phyloP scores from a whole-genome alignment of 108 stramenopile species.

The Schizochytrium sp. region DNA sequence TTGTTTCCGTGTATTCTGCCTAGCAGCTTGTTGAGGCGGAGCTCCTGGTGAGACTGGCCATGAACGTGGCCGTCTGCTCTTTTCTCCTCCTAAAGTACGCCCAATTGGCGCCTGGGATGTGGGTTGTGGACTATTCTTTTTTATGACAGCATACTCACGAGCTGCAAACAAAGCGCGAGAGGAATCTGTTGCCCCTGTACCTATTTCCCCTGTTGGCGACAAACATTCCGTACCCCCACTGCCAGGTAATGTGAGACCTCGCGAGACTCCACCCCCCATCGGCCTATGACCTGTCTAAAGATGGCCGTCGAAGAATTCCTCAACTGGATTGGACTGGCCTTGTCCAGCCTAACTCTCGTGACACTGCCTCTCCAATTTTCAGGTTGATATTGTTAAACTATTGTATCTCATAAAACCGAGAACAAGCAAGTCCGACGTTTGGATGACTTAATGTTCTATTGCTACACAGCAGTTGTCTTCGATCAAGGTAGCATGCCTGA shows the following conservation, averaged over 20 bases:
- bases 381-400: no score
- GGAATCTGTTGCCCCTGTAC: background rate
- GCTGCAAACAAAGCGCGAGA: background rate
- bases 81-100: background rate
- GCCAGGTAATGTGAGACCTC: background rate
- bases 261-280: conserved; percentile 6
- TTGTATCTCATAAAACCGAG: no score
- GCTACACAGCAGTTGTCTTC: no score
- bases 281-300: no score
- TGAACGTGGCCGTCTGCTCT: background rate
- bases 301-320: no score
- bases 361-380: no score
- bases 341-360: no score
- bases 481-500: no score
- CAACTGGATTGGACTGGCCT: no score
- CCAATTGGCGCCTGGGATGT: background rate
- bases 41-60: background rate
- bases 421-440: no score
- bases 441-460: no score
- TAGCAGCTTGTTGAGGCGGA: background rate
- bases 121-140: background rate
- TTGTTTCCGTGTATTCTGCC: background rate
- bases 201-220: background rate
- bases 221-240: background rate
- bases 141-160: background rate